Conservation (phyloP, 1,284 basidiomycete genomes). For the Macrocystidia cucumis region DNA sequence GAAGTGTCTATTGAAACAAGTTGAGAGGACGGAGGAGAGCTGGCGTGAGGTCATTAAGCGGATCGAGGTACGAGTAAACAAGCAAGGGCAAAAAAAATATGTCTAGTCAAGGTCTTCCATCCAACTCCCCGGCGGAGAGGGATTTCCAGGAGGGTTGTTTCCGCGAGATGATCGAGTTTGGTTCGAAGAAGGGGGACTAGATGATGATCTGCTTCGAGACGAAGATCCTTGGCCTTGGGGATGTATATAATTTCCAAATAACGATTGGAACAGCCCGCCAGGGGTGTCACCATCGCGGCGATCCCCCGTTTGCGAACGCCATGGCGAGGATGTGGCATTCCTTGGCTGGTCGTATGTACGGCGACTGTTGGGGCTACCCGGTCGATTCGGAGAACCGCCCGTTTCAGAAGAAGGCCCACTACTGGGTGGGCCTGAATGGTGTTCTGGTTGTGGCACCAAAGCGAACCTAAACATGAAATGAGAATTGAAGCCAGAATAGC, state of each 20-base stretch:
- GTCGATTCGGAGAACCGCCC: slow-evolving; percentile 5
- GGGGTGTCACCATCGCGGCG: slow-evolving; percentile 12
- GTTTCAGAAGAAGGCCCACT: slow-evolving; percentile 9
- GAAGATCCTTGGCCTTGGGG: slow-evolving; percentile 4
- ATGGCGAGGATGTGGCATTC: slow-evolving; percentile 3
- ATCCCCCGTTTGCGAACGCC: slow-evolving; percentile 3
- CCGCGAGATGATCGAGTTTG: slow-evolving; percentile 12
- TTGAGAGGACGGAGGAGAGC: too few relatives aligned
- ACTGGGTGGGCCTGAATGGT: slow-evolving; percentile 20
- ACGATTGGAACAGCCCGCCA: slow-evolving; percentile 20
- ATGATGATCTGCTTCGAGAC: slow-evolving; percentile 10
- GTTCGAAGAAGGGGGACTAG: slow-evolving; percentile 20
- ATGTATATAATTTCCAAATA: slow-evolving; percentile 19
- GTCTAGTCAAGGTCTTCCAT: slow-evolving; percentile 27
- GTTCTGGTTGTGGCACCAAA: slow-evolving; percentile 42
- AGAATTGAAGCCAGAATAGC: slow-evolving; percentile 1
- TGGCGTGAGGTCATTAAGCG: neutral
- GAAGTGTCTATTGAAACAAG: too few relatives aligned
- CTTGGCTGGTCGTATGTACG: too few relatives aligned
- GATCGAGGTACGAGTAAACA: neutral
- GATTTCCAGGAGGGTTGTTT: slow-evolving; percentile 6
- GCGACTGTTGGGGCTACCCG: too few relatives aligned
- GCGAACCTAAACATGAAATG: slow-evolving; percentile 32
- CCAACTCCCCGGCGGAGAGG: slow-evolving; percentile 30
- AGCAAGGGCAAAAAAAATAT: neutral